A percentile compares a stretch with the other conserved stretches of the same genome.
These are phyloP conservation scores for Aspergillus niger DNA, from an alignment of 2,329 filamentous ascomycete species.

Conservation along the genomic window DNA sequence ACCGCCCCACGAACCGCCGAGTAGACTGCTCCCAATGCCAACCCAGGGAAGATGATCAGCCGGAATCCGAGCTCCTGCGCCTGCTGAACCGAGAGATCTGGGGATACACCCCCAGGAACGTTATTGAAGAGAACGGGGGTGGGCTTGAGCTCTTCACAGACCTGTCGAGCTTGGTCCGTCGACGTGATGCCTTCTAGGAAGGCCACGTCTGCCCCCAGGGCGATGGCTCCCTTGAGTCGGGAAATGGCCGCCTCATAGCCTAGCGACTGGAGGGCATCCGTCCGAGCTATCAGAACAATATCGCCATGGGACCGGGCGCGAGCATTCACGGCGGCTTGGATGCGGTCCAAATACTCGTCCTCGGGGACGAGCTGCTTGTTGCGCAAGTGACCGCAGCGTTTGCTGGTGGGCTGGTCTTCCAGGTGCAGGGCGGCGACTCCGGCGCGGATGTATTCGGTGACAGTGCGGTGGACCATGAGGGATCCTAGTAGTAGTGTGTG, in stretches of 20 bases:
- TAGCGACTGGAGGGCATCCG: slow-evolving; percentile 51
- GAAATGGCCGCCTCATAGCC: slow-evolving; percentile 52
- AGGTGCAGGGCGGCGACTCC: slow-evolving; percentile 64
- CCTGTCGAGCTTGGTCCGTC: slow-evolving; percentile 12
- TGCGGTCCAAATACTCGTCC: slow-evolving; percentile 56
- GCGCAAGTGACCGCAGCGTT: slow-evolving; percentile 65
- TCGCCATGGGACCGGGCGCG: slow-evolving; percentile 49
- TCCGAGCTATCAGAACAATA: slow-evolving; percentile 66
- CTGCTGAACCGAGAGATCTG: neutral
- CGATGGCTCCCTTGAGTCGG: slow-evolving; percentile 54
- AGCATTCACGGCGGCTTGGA: slow-evolving; percentile 59
- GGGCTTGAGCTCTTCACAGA: neutral
- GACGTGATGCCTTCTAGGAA: slow-evolving; percentile 27
- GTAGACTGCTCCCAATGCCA: neutral
- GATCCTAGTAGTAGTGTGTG: neutral
- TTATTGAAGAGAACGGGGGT: slow-evolving; percentile 4
- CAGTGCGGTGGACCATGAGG: slow-evolving; percentile 50
- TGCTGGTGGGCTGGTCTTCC: slow-evolving; percentile 63
- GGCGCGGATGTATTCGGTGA: slow-evolving; percentile 54
- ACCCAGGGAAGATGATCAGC: neutral
- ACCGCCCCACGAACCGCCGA: neutral
- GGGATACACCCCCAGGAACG: neutral
- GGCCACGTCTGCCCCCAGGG: slow-evolving; percentile 24
- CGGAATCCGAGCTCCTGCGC: neutral
- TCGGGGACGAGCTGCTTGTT: slow-evolving; percentile 62